A percentile compares a stretch with the other conserved stretches of the same genome.
phyloP scores from a whole-genome alignment of 1,284 basidiomycete genomes.

The Caloboletus firmus region DNA sequence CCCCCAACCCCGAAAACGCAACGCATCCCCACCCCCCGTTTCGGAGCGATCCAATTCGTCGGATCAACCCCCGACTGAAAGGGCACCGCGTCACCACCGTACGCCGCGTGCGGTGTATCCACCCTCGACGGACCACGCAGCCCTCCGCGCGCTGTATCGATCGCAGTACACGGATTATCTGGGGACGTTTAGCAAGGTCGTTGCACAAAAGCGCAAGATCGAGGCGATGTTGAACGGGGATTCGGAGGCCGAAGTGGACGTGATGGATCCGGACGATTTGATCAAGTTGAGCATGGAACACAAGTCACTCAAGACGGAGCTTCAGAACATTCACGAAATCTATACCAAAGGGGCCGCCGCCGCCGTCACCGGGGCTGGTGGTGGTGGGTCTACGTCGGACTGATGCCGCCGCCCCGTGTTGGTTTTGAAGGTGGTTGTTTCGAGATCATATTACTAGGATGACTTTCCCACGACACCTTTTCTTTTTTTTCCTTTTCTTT shows the following conservation, averaged over 20 bases:
- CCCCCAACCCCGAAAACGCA: constrained; percentile 27
- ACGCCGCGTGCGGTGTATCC: constrained; percentile 31
- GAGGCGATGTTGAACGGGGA: constrained; percentile 39
- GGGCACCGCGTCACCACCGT: constrained; percentile 23
- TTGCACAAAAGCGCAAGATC: constrained; percentile 49
- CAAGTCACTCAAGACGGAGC: constrained; percentile 44
- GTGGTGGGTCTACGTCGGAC: constrained; percentile 8
- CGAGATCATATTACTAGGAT: neutral
- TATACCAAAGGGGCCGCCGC: constrained; percentile 25
- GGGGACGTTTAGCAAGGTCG: constrained; percentile 44
- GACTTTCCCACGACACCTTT: neutral
- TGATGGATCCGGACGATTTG: constrained; percentile 55
- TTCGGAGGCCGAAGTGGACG: constrained; percentile 39
- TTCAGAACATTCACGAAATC: constrained; percentile 46
- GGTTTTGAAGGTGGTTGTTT: neutral
- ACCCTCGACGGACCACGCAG: constrained; percentile 48
- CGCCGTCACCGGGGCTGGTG: neutral
- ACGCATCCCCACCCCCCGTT: constrained; percentile 25
- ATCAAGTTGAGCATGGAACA: constrained; percentile 44
- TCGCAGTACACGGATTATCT: constrained; percentile 52
- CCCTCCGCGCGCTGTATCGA: constrained; percentile 53
- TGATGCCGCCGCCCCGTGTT: constrained; percentile 1
- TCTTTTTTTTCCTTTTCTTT: neutral
- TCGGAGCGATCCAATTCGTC: constrained; percentile 34
- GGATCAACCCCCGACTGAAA: constrained; percentile 23